Evolutionary conservation across 148 eudicot species (phyloP).

Genomic region (Camellia sinensis): DNA sequence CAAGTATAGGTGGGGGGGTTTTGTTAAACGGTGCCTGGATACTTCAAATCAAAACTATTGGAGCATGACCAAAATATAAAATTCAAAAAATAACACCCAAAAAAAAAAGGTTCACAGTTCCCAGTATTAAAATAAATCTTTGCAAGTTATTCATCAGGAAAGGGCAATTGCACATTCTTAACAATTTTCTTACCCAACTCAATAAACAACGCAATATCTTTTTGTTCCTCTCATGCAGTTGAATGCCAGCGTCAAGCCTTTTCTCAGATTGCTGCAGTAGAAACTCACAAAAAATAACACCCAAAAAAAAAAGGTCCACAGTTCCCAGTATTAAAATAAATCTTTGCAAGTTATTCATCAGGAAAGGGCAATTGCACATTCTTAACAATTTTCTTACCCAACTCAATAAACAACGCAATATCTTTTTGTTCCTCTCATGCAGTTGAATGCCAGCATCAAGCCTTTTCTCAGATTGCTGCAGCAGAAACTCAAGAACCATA

Average conservation of each 20-base stretch:
- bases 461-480: slow-evolving; percentile 65
- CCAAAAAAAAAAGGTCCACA: not conserved
- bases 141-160: not conserved
- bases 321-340: slow-evolving; percentile 6
- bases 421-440: slow-evolving; percentile 73
- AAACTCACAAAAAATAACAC: no score
- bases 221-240: slow-evolving; percentile 61
- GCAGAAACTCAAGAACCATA: slow-evolving; percentile 78
- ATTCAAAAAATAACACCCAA: not conserved
- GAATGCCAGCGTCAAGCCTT: slow-evolving; percentile 49
- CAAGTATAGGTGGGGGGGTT: not conserved
- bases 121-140: slow-evolving; percentile 3
- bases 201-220: slow-evolving; percentile 89
- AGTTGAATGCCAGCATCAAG: slow-evolving; percentile 51
- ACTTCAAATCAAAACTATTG: not conserved
- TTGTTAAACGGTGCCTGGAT: not conserved
- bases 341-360: not conserved
- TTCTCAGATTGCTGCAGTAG: slow-evolving; percentile 71
- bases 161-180: not conserved
- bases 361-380: not conserved
- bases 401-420: slow-evolving; percentile 87
- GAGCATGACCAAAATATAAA: not conserved
- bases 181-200: slow-evolving; percentile 74
- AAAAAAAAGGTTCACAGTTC: slow-evolving; percentile 1
- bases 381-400: slow-evolving; percentile 59